Percentiles rank a stretch among this genome's conserved stretches.
phyloP scores from a whole-genome alignment of 495 filamentous ascomycete genomes.

The Pseudoneurospora amorphoporcata region DNA sequence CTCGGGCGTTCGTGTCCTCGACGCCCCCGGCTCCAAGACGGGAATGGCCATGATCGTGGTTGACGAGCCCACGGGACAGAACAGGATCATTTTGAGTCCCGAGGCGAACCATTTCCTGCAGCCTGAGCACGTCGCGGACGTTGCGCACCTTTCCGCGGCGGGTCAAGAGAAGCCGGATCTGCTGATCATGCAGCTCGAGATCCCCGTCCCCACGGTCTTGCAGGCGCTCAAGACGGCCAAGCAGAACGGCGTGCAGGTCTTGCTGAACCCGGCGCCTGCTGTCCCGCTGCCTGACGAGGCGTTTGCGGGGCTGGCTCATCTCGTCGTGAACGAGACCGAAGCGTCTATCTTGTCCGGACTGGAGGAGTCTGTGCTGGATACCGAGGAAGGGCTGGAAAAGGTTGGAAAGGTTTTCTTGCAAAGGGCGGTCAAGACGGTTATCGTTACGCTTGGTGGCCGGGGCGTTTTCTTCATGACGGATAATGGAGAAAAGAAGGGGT shows the following conservation, averaged over 20 bases:
- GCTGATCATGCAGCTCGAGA: slow-evolving; percentile 83
- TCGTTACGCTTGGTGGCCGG: slow-evolving; percentile 74
- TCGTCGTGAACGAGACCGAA: slow-evolving; percentile 90
- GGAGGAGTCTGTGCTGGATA: slow-evolving; percentile 37
- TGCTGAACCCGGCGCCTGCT: slow-evolving; percentile 83
- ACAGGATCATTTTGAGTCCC: slow-evolving; percentile 72
- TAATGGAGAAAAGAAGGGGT: slow-evolving; percentile 26
- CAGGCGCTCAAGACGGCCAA: slow-evolving; percentile 48
- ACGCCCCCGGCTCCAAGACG: slow-evolving; percentile 42
- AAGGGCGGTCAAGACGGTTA: slow-evolving; percentile 61
- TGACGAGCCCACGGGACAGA: slow-evolving; percentile 65
- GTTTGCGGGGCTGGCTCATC: slow-evolving; percentile 59
- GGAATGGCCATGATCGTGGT: slow-evolving; percentile 84
- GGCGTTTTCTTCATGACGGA: slow-evolving; percentile 52
- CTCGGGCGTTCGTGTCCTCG: slow-evolving; percentile 37
- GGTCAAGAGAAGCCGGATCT: slow-evolving; percentile 46
- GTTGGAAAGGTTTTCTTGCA: slow-evolving; percentile 50
- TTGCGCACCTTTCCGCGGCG: slow-evolving; percentile 8
- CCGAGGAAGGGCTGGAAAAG: slow-evolving; percentile 28
- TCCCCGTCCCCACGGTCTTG: slow-evolving; percentile 61
- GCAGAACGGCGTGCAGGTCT: slow-evolving; percentile 42
- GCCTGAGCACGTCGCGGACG: slow-evolving; percentile 4
- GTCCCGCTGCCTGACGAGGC: slow-evolving; percentile 54
- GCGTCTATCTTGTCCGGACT: slow-evolving; percentile 57
- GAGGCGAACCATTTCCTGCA: slow-evolving; percentile 59